Evolutionary conservation across 2,329 filamentous ascomycete species (phyloP), one percentile per base, ranked within the genome.

Genomic region (Claviceps sp.): DNA sequence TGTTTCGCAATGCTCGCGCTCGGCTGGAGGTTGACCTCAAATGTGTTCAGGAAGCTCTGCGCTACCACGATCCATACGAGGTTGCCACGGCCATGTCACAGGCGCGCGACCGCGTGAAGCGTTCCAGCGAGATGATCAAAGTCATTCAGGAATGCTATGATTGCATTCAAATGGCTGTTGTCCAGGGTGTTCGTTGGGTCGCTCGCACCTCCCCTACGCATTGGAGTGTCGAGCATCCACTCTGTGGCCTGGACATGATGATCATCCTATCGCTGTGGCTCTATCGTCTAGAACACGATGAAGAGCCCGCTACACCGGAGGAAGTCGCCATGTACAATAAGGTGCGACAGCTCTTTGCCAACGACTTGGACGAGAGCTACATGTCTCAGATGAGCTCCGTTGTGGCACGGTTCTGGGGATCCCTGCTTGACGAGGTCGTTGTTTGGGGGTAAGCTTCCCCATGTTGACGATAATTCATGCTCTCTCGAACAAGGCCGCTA

Each of bases 211-310:
- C 90, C 47, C 89, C 93, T 22, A 96, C 93, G 47, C 97, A 97
- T 71, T 98, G 93, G 93, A 97, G 91, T 67, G 88, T 97, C 55
- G 93, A 98, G 73, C 91, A 98, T 67, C 90, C 93, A 50, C 82
- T 98, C 54, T 96, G 90, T 64, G 91, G 91, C 56, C 82, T 98
- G 73, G 93, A 98, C 68, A 78, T 97, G 59, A 95, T 98, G 82
- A 93, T 97, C 67, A 93, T 96, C 61, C 84, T 98, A 61, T 96
- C 88, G 63, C 77, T 97, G 60, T 98, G 93, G 93, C 84, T 98
- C 62, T 97, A 96, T 75, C 89, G 90, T 72, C 85, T 98, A 75
- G 93, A 98, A 85, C 90, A 97, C 73, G 93, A 98, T 74, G 90
- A 95, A 58, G 91, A 97, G 73, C 84, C 85, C 26, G 86, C 88